Base-by-base conservation (phyloP, 1,284 basidiomycete genomes). In the Hymenochaete sp. region DNA sequence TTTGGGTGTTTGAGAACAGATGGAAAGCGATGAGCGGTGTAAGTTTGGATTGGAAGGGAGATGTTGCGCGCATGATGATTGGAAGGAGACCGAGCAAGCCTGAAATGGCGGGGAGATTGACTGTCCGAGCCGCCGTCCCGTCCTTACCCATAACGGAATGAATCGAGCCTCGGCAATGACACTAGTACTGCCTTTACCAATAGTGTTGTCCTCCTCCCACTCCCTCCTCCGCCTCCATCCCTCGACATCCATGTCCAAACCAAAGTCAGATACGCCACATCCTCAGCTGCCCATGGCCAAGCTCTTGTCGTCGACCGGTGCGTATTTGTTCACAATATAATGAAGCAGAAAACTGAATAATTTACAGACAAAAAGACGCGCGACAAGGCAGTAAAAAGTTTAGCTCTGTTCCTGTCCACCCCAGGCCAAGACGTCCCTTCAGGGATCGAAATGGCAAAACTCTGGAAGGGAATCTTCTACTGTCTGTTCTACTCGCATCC, bases 391-490 rank as follows among this genome's bases (percentile, higher is more conserved):
- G 77, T 95, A 44, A 81, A 83, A 58, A 79, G 76, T 45, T 73
- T 97, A 2, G 69, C 80, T 0, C 62, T 69, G 1, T 95, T 93
- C 60, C 72, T 91, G 9, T 88, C 85, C 0, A 70, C 79, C 49
- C 67, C 77, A 6, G 64, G 66, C 2, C 68, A 69, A 51, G 67
- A 78, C 65, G 70, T 62, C 13, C 65, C 93, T 33, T 64, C 77
- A 14, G 75, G 79, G 45, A 46, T 68, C 21, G 95, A 98, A 60
- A 85, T 97, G 79, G 74, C 78, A 49, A 96, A 93, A 64, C 65
- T 98, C 28, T 98, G 95, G 95, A 97, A 98, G 63, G 95, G 93
- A 0, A 75, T 98, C 42, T 98, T 96, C 65, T 98, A 97, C 64
- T 97, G 91, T 91, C 53, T 50, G 79, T 46, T 14, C 19, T 26